A percentile compares a stretch with the other conserved stretches of the same genome.
Evolutionary conservation across 768 basidiomycete genomes (phyloP).

Genomic region (Phylloporus rhodoxanthus): DNA sequence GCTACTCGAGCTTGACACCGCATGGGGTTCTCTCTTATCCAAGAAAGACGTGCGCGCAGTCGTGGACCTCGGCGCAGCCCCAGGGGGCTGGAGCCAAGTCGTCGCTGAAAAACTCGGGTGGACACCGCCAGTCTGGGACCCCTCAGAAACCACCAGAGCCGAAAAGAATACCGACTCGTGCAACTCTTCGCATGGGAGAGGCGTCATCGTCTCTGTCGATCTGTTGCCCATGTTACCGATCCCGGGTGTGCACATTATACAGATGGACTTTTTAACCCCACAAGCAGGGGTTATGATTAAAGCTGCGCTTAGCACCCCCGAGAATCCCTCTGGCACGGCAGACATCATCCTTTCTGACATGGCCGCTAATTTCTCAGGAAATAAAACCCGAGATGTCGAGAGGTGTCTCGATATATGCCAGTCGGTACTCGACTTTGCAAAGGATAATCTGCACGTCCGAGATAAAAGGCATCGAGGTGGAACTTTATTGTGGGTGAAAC

Average conservation of each 20-base stretch:
- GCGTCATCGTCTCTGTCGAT: conserved; percentile 73
- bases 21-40: conserved; percentile 47
- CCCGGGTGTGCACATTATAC: conserved; percentile 64
- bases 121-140: conserved; percentile 7
- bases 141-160: no score
- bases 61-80: conserved; percentile 87
- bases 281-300: conserved; percentile 43
- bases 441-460: conserved; percentile 45
- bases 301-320: conserved; percentile 29
- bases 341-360: conserved; percentile 89
- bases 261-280: conserved; percentile 71
- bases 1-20: conserved; percentile 69
- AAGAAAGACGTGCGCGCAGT: conserved; percentile 53
- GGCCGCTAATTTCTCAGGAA: conserved; percentile 80
- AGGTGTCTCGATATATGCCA: conserved; percentile 66
- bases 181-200: conserved; percentile 26
- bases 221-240: conserved; percentile 67
- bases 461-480: conserved; percentile 38
- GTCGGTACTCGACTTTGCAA: conserved; percentile 67
- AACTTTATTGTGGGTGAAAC: conserved; percentile 44
- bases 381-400: conserved; percentile 57
- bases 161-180: conserved; percentile 1
- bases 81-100: conserved; percentile 94
- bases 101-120: conserved; percentile 59
- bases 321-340: conserved; percentile 41